Evolutionary conservation across 495 filamentous ascomycete species (phyloP), one percentile per base, ranked within the genome.

Genomic region (Neurospora sp.): DNA sequence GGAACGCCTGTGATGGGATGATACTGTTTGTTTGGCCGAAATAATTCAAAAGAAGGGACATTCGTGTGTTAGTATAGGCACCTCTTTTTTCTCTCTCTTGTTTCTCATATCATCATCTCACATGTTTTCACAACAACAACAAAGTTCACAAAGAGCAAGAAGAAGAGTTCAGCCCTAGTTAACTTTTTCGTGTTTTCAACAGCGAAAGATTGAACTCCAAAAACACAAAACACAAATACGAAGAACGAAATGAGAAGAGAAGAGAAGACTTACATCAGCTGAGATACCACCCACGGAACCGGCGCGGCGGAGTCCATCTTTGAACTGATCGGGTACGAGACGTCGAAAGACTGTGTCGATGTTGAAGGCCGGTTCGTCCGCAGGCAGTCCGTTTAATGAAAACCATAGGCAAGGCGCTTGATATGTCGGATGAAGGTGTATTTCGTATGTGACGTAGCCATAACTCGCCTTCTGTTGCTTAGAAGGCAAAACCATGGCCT

Each of bases 261-360:
- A 7, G 3, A 34, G 4, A 39, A 28, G 66, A 90, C 90, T 80
- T 87, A 94, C 92, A 54, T 89, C 91, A 77, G 90, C 87, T 74
- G 91, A 93, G 79, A 97, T 89, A 73, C 89, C 92, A 74, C 93
- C 93, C 78, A 93, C 88, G 24, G 89, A 82, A 45, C 92, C 92
- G 66, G 87, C 84, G 66, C 74, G 81, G 75, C 87, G 85, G 75
- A 94, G 80, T 73, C 84, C 81, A 59, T 82, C 78, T 76, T 86
- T 88, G 81, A 87, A 89, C 70, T 87, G 84, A 59, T 87, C 81
- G 17, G 93, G 92, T 71, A 95, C 91, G 48, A 94, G 84, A 66
- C 85, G 83, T 48, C 87, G 83, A 80, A 93, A 94, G 71, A 94
- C 87, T 17, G 86, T 84, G 72, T 94, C 90, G 78, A 94, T 77